Conservation (phyloP, 1,284 basidiomycete genomes). For the Boletus mariae region DNA sequence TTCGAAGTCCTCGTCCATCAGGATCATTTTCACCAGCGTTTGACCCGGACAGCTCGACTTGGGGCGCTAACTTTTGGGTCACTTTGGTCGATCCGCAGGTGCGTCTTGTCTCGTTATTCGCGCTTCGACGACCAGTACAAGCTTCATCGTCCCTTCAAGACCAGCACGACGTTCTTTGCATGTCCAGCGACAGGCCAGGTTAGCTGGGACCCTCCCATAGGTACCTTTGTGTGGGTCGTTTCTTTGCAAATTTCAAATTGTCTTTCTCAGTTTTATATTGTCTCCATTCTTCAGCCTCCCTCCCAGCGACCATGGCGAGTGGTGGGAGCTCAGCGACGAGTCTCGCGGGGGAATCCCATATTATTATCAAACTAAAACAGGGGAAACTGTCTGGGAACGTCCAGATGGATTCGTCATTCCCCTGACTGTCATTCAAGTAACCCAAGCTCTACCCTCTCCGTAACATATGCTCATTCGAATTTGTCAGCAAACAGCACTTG, state of each 20-base stretch:
- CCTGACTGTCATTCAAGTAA: slow-evolving; percentile 78
- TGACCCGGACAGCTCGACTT: slow-evolving; percentile 32
- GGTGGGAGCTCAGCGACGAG: slow-evolving; percentile 91
- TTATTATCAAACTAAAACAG: slow-evolving; percentile 89
- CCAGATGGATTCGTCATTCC: slow-evolving; percentile 88
- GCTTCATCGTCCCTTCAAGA: slow-evolving; percentile 41
- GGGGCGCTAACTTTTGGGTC: slow-evolving; percentile 88
- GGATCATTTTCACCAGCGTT: slow-evolving; percentile 16
- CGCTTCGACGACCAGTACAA: slow-evolving; percentile 10
- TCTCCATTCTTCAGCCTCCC: slow-evolving; percentile 56
- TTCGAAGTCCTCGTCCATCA: slow-evolving; percentile 31
- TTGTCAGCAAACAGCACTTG: slow-evolving; percentile 67
- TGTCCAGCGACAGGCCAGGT: slow-evolving; percentile 91
- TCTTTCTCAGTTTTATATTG: slow-evolving; percentile 8
- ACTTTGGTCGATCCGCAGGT: slow-evolving; percentile 81
- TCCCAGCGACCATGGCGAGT: slow-evolving; percentile 81
- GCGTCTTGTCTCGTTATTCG: slow-evolving; percentile 22
- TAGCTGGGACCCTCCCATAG: slow-evolving; percentile 89
- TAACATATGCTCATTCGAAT: slow-evolving; percentile 10
- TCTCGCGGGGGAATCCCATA: slow-evolving; percentile 77
- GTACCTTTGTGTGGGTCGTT: slow-evolving; percentile 75
- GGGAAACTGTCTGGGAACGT: slow-evolving; percentile 85
- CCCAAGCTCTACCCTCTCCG: slow-evolving; percentile 1
- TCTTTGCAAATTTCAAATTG: slow-evolving; percentile 15
- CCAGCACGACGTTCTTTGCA: slow-evolving; percentile 82